Evolutionary conservation across 2,329 filamentous ascomycete genomes (phyloP).

Genomic region (Colletotrichum sp.): DNA sequence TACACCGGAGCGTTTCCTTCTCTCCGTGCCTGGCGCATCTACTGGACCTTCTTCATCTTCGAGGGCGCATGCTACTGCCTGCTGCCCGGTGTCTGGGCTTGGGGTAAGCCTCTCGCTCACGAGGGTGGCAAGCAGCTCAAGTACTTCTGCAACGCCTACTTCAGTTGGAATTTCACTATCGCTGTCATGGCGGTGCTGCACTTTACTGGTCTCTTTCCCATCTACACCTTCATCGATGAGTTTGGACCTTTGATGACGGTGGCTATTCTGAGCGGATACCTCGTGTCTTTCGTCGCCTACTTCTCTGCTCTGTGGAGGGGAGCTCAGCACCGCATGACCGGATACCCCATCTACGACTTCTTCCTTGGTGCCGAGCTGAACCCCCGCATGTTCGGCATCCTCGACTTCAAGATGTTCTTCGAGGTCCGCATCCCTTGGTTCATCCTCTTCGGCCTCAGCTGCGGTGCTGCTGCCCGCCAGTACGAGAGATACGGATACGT

Average conservation of each 20-base stretch:
- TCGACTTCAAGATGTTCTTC: conserved; percentile 97
- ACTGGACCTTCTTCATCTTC: conserved; percentile 91
- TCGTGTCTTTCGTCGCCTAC: conserved; percentile 85
- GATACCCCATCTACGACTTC: conserved; percentile 84
- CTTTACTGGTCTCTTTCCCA: conserved; percentile 80
- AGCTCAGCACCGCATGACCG: conserved; percentile 90
- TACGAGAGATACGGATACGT: conserved; percentile 87
- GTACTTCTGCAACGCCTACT: conserved; percentile 93
- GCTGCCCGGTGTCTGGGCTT: conserved; percentile 85
- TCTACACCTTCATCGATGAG: conserved; percentile 93
- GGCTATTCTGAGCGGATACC: conserved; percentile 86
- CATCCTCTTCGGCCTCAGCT: conserved; percentile 80
- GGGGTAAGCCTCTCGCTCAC: conserved; percentile 87
- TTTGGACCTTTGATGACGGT: conserved; percentile 94
- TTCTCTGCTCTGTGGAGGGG: conserved; percentile 81
- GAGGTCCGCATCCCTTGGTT: conserved; percentile 93
- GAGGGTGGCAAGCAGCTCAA: conserved; percentile 82
- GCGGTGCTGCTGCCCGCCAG: conserved; percentile 79
- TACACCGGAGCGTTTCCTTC: conserved; percentile 87
- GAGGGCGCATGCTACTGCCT: conserved; percentile 83
- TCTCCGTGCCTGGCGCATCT: conserved; percentile 84
- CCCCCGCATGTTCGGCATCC: conserved; percentile 75
- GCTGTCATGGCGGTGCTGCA: conserved; percentile 74
- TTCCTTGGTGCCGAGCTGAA: conserved; percentile 94
- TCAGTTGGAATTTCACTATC: conserved; percentile 88